Evolutionary conservation across 108 stramenopile species (phyloP).

Genomic region (Epithemia pelagica): DNA sequence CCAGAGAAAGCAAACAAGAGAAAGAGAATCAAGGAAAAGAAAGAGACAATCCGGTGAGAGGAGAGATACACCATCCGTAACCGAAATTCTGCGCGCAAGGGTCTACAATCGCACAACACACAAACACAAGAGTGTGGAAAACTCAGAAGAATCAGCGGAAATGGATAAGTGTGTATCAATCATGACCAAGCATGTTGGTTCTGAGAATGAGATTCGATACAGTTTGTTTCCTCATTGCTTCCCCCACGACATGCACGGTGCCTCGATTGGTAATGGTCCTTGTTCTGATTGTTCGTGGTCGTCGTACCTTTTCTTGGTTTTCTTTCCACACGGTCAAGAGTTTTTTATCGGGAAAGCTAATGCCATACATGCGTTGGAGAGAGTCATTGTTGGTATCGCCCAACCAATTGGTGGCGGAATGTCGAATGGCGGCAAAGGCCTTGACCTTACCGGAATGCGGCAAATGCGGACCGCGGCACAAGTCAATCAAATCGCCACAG

Average conservation of each 20-base stretch:
- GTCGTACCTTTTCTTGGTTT: slow-evolving; percentile 82
- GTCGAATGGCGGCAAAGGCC: slow-evolving; percentile 89
- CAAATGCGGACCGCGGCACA: slow-evolving; percentile 98
- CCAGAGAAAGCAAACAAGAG: neutral
- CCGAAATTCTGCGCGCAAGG: too few species aligned
- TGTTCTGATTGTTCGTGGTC: neutral
- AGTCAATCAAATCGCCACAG: slow-evolving; percentile 96
- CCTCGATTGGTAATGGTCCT: too few species aligned
- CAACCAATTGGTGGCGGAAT: slow-evolving; percentile 95
- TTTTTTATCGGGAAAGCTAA: slow-evolving; percentile 98
- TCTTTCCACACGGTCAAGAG: slow-evolving; percentile 94
- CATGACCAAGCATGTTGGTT: too few species aligned
- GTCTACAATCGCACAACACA: neutral
- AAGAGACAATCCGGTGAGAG: neutral
- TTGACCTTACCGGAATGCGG: slow-evolving; percentile 91
- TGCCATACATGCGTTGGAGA: slow-evolving; percentile 96
- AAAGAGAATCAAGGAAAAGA: neutral
- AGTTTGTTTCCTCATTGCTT: slow-evolving; percentile 46
- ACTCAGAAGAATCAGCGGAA: slow-evolving; percentile 64
- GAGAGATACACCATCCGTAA: neutral
- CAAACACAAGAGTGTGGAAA: slow-evolving; percentile 3
- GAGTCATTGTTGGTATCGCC: slow-evolving; percentile 96
- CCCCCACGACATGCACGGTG: too few species aligned
- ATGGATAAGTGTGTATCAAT: too few species aligned
- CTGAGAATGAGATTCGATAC: slow-evolving; percentile 81